Evolutionary conservation across 2,329 filamentous ascomycete species (phyloP), one percentile per base, ranked within the genome.

Genomic region (Sporothrix dimorphospora): DNA sequence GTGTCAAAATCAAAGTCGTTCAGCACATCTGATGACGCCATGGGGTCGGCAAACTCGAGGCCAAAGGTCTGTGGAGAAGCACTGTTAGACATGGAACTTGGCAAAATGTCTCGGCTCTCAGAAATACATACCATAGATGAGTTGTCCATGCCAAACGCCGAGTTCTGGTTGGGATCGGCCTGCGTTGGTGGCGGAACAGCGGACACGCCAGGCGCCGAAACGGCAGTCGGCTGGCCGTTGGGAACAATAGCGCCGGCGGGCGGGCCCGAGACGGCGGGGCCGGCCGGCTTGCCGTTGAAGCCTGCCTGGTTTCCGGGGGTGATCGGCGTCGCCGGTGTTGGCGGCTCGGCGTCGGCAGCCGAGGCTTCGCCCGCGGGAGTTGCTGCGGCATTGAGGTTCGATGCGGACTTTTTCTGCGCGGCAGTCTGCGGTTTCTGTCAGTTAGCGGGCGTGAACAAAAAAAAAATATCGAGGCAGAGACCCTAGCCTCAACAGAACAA

Each of bases 1-100:
- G 89, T 90, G 79, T 91, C 89, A 75, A 91, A 88, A 75, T 91
- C 89, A 76, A 91, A 91, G 75, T 90, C 89, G 76, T 88, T 88
- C 65, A 91, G 82, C 47, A 91, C 89, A 77, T 91, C 86, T 70
- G 81, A 81, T 6, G 84, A 83, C 73, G 83, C 82, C 34, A 86
- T 79, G 1, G 88, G 86, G 74, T 89, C 87, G 71, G 85, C 83
- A 78, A 89, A 87, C 71, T 87, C 87, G 80, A 90, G 84, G 59
- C 77, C 78, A 71, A 88, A 88, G 72, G 85, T 45, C 76, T 69
- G 76, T 72, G 40, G 5, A 16, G 63, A 3, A 19, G 21, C 4
- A 63, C 3, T 11, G 51, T 57, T 53, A 45, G 12, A 11, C 16
- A 3, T n/a, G 14, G 12, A 27, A 9, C 2, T 27, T 14, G n/a